Evolutionary conservation across 805 yeast species (phyloP).

Genomic region (Saccharomycopsis sp.): DNA sequence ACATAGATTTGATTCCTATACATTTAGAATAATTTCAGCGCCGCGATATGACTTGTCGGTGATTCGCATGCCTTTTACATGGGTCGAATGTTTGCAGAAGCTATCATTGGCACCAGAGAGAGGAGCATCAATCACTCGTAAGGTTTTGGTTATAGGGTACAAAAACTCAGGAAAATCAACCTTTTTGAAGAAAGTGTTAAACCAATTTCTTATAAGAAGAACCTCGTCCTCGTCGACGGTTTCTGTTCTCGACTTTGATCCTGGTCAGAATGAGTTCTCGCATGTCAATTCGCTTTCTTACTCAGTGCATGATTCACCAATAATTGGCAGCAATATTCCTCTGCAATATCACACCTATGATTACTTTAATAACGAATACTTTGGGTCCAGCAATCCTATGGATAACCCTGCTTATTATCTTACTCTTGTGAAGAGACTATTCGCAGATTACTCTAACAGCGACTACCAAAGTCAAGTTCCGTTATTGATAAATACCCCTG

Average conservation of each 20-base stretch:
- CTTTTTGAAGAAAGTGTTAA: slow-evolving; percentile 37
- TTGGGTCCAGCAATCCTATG: slow-evolving; percentile 35
- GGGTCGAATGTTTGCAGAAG: slow-evolving; percentile 3
- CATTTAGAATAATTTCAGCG: slow-evolving; percentile 23
- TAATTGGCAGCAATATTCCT: slow-evolving; percentile 24
- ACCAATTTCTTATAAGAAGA: slow-evolving; percentile 26
- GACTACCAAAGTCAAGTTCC: slow-evolving; percentile 22
- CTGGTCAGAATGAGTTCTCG: slow-evolving; percentile 51
- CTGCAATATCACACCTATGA: slow-evolving; percentile 3
- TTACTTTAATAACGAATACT: slow-evolving; percentile 26
- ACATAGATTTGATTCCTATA: slow-evolving; percentile 8
- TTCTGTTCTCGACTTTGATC: slow-evolving; percentile 46
- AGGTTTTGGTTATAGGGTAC: slow-evolving; percentile 41
- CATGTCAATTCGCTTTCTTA: slow-evolving; percentile 42
- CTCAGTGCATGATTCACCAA: slow-evolving; percentile 27
- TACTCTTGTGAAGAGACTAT: slow-evolving; percentile 26
- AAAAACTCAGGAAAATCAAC: slow-evolving; percentile 55
- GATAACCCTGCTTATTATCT: slow-evolving; percentile 30
- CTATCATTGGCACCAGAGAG: neutral
- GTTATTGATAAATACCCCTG: slow-evolving; percentile 33
- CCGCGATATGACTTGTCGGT: slow-evolving; percentile 18
- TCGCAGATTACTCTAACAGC: slow-evolving; percentile 17
- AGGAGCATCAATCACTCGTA: slow-evolving; percentile 1
- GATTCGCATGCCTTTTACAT: slow-evolving; percentile 4
- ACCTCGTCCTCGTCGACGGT: slow-evolving; percentile 23